Base-by-base conservation (phyloP, 805 yeast genomes). In the Debaryomyces tyrocola region DNA sequence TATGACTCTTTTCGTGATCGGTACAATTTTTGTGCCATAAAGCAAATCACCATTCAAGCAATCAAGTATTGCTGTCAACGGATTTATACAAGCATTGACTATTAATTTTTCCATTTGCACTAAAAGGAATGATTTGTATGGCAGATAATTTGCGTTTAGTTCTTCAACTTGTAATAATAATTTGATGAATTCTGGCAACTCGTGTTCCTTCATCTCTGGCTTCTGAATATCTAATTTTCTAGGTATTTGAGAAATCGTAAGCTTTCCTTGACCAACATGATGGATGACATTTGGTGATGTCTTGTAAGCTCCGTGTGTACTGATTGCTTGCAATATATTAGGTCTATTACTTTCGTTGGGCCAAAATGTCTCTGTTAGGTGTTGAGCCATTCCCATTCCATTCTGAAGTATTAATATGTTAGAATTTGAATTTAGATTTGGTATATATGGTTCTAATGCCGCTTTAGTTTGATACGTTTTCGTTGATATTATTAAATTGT, bases 61-160 rank as follows among this genome's bases (percentile, higher is more conserved):
- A 62, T 88, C 86, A 20, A 87, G 66, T 18, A 90, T 69, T 0
- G 96, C 85, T 0, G 97, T 87, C 24, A 86, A 69, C 0, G 97
- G 87, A 58, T 94, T 92, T 53, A 92, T 83, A 58, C 94, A 87
- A 1, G 88, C 78, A 59, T 94, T 94, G 17, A 87, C 83, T 38
- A 86, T 73, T 47, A 92, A 77, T 63, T 92, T 94, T 55, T 83
- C 85, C 53, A 84, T 69, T 64, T 89, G 96, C 15, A 60, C 60
- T 1, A 82, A 78, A 24, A 80, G 54, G 31, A 83, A 62, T 20
- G 74, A 74, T 39, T 75, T 70, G 40, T 80, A 74, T 38, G 65
- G 46, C 33, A 66, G 48, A 52, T 56, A 58, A 36, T 55, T 43
- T 39, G 69, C 62, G 40, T 66, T 61, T 37, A 72, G 54, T 7